Base-by-base conservation (phyloP, 1,284 basidiomycete species). In the Farysia itapuensis region DNA sequence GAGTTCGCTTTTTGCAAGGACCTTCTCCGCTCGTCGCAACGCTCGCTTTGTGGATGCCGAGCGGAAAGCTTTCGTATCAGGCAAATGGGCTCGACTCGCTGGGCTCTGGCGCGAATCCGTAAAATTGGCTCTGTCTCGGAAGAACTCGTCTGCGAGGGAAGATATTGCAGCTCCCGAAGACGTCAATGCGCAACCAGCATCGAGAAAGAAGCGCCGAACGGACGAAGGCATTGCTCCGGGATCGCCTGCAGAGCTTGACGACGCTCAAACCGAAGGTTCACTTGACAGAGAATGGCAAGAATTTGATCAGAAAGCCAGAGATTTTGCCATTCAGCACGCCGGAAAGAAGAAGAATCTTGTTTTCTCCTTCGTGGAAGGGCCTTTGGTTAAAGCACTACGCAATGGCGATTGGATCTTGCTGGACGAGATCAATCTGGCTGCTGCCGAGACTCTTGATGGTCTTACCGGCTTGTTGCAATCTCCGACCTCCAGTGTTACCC, bases 381-480 rank as follows among this genome's bases (percentile, higher is more conserved):
- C 95, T 8, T 80, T 99, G 12, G 86, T 97, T n/a, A 89, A 87
- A 68, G 95, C 95, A 0, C 78, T 99, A 48, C 83, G 87, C 32
- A 82, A 84, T 29, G 95, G 95, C 7, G 85, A 94, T 75, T 99
- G 95, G 95, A 84, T 98, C 28, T 80, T 99, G 18, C 84, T 99
- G 4, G 95, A 99, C 70, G 95, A 98, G 79, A 86, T 98, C 77
- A 98, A 98, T 74, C 80, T 99, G 18, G 93, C 94, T 1, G 90
- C 88, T 34, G 81, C 92, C 23, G 95, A 98, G 79, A 97, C 94
- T 0, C 81, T 98, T 35, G 95, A 98, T 78, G 92, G 89, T 40
- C 85, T 99, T 24, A 85, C 92, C 2, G 84, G 86, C 15, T 82
- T 99, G 14, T 82, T 98, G 5, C 88, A 89, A 67, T 84, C 86